A percentile compares a stretch with the other conserved stretches of the same genome.
Evolutionary conservation across 2,329 filamentous ascomycete genomes (phyloP).

Genomic region (Fusarium sp.): DNA sequence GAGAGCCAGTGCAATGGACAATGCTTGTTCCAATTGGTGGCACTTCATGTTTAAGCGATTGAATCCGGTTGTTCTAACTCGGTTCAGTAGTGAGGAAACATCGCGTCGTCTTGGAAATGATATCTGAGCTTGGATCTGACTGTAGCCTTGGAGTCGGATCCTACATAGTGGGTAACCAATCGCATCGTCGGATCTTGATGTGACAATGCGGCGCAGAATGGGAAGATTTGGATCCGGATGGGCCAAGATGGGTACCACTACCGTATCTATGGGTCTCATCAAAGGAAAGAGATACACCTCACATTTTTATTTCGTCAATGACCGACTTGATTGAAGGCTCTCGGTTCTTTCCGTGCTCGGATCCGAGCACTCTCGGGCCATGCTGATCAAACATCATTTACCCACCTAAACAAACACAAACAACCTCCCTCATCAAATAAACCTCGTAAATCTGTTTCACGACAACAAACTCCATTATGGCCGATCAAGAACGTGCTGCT

Average conservation of each 20-base stretch:
- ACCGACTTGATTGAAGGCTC: not conserved
- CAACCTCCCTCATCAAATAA: not conserved
- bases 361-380: not conserved
- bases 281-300: too few relatives aligned
- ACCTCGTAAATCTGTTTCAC: not conserved
- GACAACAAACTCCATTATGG: not conserved
- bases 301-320: not conserved
- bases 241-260: not conserved
- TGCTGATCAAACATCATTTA: not conserved
- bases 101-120: not conserved
- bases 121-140: not conserved
- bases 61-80: not conserved
- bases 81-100: not conserved
- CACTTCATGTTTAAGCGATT: rapidly evolving
- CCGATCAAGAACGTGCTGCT: too few relatives aligned
- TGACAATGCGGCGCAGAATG: not conserved
- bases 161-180: not conserved
- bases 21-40: not conserved
- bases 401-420: not conserved
- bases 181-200: not conserved
- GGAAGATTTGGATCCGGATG: not conserved
- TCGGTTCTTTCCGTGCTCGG: not conserved
- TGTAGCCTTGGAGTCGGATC: not conserved
- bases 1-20: too few relatives aligned
- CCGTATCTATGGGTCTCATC: not conserved